Conservation (phyloP, 2,329 filamentous ascomycete genomes). For the Harringtonia lauricola region DNA sequence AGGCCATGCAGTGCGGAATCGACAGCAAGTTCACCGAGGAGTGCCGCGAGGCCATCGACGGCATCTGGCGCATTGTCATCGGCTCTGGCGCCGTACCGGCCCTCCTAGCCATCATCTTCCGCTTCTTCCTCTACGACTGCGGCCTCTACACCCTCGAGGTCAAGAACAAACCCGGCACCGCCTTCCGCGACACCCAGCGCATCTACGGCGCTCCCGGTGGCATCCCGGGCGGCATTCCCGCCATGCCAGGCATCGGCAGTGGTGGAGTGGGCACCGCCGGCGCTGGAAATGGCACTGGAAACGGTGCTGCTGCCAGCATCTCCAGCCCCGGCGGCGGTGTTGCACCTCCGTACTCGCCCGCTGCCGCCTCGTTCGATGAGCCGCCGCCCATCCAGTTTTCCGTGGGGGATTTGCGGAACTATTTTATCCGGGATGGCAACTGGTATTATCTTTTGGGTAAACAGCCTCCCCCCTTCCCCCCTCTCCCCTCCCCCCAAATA, state of each 20-base stretch:
- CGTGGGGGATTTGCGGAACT: slow-evolving; percentile 33
- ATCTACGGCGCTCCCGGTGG: slow-evolving; percentile 34
- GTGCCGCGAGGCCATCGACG: slow-evolving; percentile 40
- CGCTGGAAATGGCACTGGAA: no score
- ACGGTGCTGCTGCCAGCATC: neutral
- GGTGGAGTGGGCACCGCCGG: no score
- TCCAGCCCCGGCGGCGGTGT: slow-evolving; percentile 10
- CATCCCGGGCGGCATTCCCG: slow-evolving; percentile 16
- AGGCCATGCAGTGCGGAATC: slow-evolving; percentile 35
- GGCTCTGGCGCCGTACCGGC: slow-evolving; percentile 55
- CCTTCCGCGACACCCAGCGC: slow-evolving; percentile 47
- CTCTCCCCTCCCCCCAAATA: no score
- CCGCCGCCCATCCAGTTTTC: slow-evolving; percentile 38
- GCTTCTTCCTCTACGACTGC: slow-evolving; percentile 56
- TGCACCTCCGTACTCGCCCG: slow-evolving; percentile 21
- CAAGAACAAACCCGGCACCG: slow-evolving; percentile 47
- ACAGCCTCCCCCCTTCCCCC: neutral
- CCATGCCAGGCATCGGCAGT: slow-evolving; percentile 4
- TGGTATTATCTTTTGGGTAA: slow-evolving; percentile 30
- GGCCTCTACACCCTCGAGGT: slow-evolving; percentile 56
- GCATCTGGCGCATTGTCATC: slow-evolving; percentile 56
- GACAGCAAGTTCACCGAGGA: slow-evolving; percentile 31
- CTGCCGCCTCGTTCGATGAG: slow-evolving; percentile 10
- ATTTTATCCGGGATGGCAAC: slow-evolving; percentile 37
- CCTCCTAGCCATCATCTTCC: slow-evolving; percentile 51